phyloP scores from a whole-genome alignment of 1,284 basidiomycete genomes.

The Marasmius fiardii region DNA sequence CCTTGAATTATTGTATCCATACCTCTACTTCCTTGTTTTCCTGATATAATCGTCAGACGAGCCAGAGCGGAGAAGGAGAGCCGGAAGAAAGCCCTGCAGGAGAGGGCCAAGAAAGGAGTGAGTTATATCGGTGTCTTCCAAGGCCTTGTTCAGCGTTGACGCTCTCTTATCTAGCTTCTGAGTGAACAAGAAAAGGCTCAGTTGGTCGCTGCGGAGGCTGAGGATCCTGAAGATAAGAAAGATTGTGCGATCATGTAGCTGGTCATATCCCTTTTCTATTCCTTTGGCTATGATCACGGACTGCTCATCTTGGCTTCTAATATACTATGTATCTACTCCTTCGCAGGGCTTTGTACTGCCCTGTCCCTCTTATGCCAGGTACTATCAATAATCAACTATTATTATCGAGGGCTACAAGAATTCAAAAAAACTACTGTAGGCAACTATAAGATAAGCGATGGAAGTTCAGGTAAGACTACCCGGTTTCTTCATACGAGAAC shows the following conservation, averaged over 20 bases:
- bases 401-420: too few species aligned
- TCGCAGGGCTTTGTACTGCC: too few species aligned
- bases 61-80: constrained; percentile 70
- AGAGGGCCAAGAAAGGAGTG: constrained; percentile 67
- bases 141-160: neutral
- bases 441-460: too few species aligned
- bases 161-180: constrained; percentile 26
- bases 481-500: neutral
- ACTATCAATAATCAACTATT: too few species aligned
- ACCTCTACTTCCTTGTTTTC: constrained; percentile 16
- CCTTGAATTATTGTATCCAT: constrained; percentile 9
- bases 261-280: neutral
- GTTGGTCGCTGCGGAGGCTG: constrained; percentile 48
- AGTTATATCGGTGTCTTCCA: constrained; percentile 21
- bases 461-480: neutral
- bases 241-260: constrained; percentile 63
- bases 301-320: too few species aligned
- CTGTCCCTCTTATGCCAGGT: too few species aligned
- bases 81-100: constrained; percentile 60
- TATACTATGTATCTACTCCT: too few species aligned
- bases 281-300: neutral
- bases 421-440: too few species aligned
- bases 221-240: constrained; percentile 34
- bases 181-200: constrained; percentile 60
- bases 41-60: constrained; percentile 40